These are phyloP conservation scores for Chenopodium quinoa DNA, from an alignment of 148 eudicot genomes.

Conservation along the genomic window DNA sequence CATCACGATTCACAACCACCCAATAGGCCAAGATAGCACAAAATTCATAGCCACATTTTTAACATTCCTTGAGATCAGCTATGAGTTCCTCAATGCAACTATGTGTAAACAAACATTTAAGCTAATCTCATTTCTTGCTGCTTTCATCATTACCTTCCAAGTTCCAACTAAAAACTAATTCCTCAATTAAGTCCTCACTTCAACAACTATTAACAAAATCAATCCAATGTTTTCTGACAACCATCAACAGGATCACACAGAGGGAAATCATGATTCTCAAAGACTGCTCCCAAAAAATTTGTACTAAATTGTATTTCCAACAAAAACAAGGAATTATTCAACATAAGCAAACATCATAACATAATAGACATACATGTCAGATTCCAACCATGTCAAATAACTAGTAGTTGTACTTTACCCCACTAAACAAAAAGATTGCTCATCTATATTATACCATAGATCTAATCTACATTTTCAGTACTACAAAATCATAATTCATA, in stretches of 20 bases:
- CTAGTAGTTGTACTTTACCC: not conserved
- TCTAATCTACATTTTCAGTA: conserved; percentile 4
- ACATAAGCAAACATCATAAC: conserved; percentile 7
- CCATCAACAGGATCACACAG: not conserved
- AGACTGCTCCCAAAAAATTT: not conserved
- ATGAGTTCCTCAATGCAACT: not conserved
- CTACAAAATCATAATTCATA: not conserved
- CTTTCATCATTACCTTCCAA: not conserved
- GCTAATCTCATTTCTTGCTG: not conserved
- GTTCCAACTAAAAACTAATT: not conserved
- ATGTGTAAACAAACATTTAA: no score
- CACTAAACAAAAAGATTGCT: not conserved
- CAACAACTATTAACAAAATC: not conserved
- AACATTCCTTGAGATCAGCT: not conserved
- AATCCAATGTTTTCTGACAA: conserved; percentile 1
- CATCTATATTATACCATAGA: not conserved
- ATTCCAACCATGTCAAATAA: not conserved
- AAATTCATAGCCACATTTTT: no score
- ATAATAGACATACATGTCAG: conserved; percentile 1
- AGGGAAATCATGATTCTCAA: not conserved
- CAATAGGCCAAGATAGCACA: no score
- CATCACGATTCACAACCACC: no score
- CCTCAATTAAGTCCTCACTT: not conserved
- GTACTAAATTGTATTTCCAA: not conserved
- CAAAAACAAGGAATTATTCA: not conserved